phyloP scores from a whole-genome alignment of 306 rosid genomes.

The Abrus precatorius region DNA sequence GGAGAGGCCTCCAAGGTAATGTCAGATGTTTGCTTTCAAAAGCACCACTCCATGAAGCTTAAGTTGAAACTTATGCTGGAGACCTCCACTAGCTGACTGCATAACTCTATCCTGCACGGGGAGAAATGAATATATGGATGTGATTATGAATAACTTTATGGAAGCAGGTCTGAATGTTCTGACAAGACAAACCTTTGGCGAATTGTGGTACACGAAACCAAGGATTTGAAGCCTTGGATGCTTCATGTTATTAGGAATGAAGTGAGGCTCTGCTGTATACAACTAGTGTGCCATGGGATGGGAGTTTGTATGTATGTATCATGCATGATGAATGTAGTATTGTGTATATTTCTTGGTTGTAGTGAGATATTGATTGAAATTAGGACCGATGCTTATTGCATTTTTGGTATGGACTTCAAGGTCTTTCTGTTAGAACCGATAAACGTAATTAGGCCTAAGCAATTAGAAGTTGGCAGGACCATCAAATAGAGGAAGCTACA shows the following conservation, averaged over 20 bases:
- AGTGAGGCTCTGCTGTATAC: conserved; percentile 13
- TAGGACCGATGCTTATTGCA: conserved; percentile 1
- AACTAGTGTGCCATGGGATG: conserved; percentile 1
- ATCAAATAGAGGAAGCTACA: neutral
- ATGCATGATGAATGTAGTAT: conserved; percentile 7
- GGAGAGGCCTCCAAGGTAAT: conserved; percentile 87
- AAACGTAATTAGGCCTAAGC: neutral
- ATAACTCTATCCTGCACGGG: conserved; percentile 7
- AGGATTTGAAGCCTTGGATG: conserved; percentile 24
- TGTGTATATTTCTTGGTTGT: conserved; percentile 33
- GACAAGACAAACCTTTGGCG: conserved; percentile 14
- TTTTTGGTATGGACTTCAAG: neutral
- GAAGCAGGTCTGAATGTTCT: conserved; percentile 34
- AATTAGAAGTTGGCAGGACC: neutral
- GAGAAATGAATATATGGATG: conserved; percentile 2
- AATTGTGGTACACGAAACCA: conserved; percentile 29
- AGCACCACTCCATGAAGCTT: conserved; percentile 15
- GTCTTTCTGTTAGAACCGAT: neutral
- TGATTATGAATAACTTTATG: conserved; percentile 30
- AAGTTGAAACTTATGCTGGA: conserved; percentile 1
- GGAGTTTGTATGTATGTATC: conserved; percentile 9
- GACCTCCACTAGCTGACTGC: conserved; percentile 23
- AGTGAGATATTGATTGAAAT: conserved; percentile 21
- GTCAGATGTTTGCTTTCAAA: conserved; percentile 33
- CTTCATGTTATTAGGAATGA: conserved; percentile 39